Evolutionary conservation across 1,139 yeast genomes (phyloP), one percentile per base, ranked within the genome.

Genomic region (Taphrina wiesneri): DNA sequence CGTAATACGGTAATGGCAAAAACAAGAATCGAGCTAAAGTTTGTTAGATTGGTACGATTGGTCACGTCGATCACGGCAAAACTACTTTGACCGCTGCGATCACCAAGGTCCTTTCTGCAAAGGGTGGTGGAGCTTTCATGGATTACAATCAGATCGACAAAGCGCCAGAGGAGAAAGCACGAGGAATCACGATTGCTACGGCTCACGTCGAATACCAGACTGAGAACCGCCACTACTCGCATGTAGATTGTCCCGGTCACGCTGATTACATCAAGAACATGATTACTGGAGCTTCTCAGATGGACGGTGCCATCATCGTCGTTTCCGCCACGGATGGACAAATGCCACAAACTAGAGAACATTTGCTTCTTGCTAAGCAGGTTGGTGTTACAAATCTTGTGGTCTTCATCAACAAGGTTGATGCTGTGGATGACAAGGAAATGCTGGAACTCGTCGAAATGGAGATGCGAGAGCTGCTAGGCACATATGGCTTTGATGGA

Each of bases 271-370:
- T 93, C 80, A 93, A 93, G 83, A 92, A 92, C 80, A 93, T 93
- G 98, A 93, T 93, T 80, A 90, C 97, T 72, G 98, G 98, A 86
- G 98, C 98, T 74, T 97, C 98, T 74, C 97, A 93, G 80, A 92
- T 92, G 98, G 99, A 93, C 79, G 98, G 98, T 83, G 99, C 98
- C 73, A 92, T 93, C 75, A 92, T 93, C 82, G 99, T 93, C 72
- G 99, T 93, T 79, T 98, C 98, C 76, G 99, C 99, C 71, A 84
- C 96, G 69, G 99, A 93, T 77, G 99, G 99, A 76, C 97, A 92
- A 82, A 93, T 93, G 99, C 98, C 97, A 77, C 99, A 93, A 83
- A 95, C 99, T 74, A 89, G 97, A 83, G 99, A 93, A 82, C 99
- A 93, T 81, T 84, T 93, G 83, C 83, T 93, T 79, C 86, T 93